These are phyloP conservation scores for Camellia granthamiana DNA, from an alignment of 148 eudicot species.

Conservation along the genomic window DNA sequence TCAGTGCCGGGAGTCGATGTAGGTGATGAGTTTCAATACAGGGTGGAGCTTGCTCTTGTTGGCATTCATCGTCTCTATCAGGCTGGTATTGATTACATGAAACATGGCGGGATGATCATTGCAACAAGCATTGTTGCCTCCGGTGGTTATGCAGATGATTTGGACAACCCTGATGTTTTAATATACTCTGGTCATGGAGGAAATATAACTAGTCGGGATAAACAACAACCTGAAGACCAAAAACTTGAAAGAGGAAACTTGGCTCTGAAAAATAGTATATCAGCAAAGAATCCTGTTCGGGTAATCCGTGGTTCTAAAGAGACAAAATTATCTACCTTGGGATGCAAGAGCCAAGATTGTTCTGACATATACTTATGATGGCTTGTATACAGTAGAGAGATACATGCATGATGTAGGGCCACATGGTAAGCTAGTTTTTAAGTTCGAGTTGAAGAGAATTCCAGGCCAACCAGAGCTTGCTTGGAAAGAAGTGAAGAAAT, in stretches of 20 bases:
- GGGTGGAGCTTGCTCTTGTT: slow-evolving; percentile 73
- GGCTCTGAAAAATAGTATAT: slow-evolving; percentile 64
- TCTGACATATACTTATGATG: slow-evolving; percentile 72
- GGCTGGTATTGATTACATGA: slow-evolving; percentile 47
- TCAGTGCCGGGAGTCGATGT: slow-evolving; percentile 84
- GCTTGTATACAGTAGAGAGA: slow-evolving; percentile 45
- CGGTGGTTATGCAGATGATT: slow-evolving; percentile 70
- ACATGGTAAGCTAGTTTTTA: slow-evolving; percentile 63
- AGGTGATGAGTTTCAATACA: slow-evolving; percentile 79
- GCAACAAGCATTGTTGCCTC: slow-evolving; percentile 83
- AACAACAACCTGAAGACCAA: slow-evolving; percentile 61
- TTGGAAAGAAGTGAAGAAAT: slow-evolving; percentile 64
- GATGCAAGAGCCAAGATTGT: slow-evolving; percentile 42
- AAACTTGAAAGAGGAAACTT: slow-evolving; percentile 84
- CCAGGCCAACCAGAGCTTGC: slow-evolving; percentile 74
- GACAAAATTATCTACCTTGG: slow-evolving; percentile 34
- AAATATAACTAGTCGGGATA: slow-evolving; percentile 38
- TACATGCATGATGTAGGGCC: slow-evolving; percentile 38
- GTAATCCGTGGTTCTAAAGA: slow-evolving; percentile 83
- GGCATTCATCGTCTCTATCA: slow-evolving; percentile 75
- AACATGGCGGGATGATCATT: slow-evolving; percentile 31
- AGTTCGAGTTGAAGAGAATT: slow-evolving; percentile 62
- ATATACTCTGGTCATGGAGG: slow-evolving; percentile 83
- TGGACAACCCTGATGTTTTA: slow-evolving; percentile 57
- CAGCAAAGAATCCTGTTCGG: slow-evolving; percentile 52